A percentile compares a stretch with the other conserved stretches of the same genome.
Conservation (phyloP, 1,139 yeast genomes). For the Debaryomycetaceae sp. region DNA sequence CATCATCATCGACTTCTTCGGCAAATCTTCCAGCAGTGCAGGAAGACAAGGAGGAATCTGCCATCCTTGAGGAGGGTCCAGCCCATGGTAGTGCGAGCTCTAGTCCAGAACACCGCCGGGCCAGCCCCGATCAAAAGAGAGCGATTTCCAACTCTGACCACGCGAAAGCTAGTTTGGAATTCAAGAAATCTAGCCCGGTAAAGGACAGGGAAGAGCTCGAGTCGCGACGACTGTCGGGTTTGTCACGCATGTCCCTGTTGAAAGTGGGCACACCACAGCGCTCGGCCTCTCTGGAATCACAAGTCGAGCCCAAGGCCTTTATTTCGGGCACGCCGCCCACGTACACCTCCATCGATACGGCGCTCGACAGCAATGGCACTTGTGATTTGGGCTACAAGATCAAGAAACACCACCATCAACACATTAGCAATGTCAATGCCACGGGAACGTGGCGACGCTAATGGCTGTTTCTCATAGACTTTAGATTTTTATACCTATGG, state of each 20-base stretch:
- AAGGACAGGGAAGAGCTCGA: too few relatives aligned
- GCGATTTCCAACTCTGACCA: background rate
- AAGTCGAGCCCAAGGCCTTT: constrained; percentile 8
- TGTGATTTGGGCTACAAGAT: constrained; percentile 36
- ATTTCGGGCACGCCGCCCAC: too few relatives aligned
- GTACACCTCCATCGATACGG: too few relatives aligned
- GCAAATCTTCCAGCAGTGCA: constrained; percentile 12
- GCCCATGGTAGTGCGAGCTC: background rate
- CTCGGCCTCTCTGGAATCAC: background rate
- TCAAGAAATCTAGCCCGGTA: too few relatives aligned
- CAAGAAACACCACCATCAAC: constrained; percentile 35
- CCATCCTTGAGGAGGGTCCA: background rate
- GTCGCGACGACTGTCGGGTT: background rate
- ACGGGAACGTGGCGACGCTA: constrained; percentile 13
- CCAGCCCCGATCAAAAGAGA: too few relatives aligned
- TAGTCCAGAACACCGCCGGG: too few relatives aligned
- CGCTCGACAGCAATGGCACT: constrained; percentile 22
- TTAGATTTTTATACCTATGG: background rate
- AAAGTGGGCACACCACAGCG: background rate
- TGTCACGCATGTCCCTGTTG: background rate
- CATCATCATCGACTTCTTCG: background rate
- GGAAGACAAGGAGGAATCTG: constrained; percentile 6
- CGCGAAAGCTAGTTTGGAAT: too few relatives aligned
- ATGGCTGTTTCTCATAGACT: background rate
- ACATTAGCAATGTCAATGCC: constrained; percentile 23